Base-by-base conservation (phyloP, 2,329 filamentous ascomycete species). In the Rhynchosporium secalis region DNA sequence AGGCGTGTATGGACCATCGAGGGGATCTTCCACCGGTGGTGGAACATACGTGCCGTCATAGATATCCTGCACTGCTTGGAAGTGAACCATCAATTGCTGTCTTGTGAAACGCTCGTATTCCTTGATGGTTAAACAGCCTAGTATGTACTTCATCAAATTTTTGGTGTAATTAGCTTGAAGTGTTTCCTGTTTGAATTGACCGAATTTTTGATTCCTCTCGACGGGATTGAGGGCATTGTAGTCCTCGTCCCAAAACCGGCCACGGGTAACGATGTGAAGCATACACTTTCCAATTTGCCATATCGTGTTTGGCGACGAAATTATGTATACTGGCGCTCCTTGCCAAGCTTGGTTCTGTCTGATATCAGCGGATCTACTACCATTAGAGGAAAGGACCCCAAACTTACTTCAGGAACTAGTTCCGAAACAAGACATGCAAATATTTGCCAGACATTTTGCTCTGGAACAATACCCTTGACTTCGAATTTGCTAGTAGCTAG, bases 221-320 rank as follows among this genome's bases (percentile, higher is more conserved):
- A 40, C 26, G 13, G 65, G 62, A 15, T 62, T 60, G 3, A 67
- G 45, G 9, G 47, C 51, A 45, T 67, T 67, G 7, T 36, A 52
- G 4, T 61, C 61, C 5, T 65, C 45, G 40, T 65, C 60, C 65
- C 65, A 67, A 31, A 67, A 67, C 3, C 57, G 63, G 1, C 63
- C 63, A 6, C 13, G n/a, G 13, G 65, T 67, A 28, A 67, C 20
- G 26, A 64, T 52, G 3, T 62, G 51, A 47, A 67, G 61, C 48
- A 67, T 62, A 40, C 63, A 65, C 43, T 67, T 67, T 12, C 65
- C 65, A 26, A 67, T 58, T 31, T 67, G 63, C 65, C 65, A 67
- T 28, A 67, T 62, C 2, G 52, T 63, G 31, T 65, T 56, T 26
- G 65, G 65, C 10, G 46, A 51, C 6, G 56, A 61, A 9, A 63